Conservation (phyloP, 768 basidiomycete genomes). For the Rhizopogon vulgaris region DNA sequence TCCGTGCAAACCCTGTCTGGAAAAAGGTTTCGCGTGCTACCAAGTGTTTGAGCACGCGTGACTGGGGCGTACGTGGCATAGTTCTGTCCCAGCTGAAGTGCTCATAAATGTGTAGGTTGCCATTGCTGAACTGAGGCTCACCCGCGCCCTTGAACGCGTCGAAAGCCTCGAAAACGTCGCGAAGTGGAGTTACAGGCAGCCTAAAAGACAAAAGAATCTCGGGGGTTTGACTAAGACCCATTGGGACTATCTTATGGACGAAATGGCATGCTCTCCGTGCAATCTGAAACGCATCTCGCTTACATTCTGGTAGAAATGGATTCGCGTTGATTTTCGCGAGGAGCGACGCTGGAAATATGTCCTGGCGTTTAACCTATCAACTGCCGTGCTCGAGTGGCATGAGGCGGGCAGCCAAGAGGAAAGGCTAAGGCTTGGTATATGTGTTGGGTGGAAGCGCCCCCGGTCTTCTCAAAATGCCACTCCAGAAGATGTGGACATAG, state of each 20-base stretch:
- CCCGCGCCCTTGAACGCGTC: slow-evolving; percentile 78
- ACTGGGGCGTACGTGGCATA: slow-evolving; percentile 65
- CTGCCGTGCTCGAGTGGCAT: slow-evolving; percentile 86
- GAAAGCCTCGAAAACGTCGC: slow-evolving; percentile 75
- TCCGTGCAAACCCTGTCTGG: slow-evolving; percentile 73
- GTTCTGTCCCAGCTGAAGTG: neutral
- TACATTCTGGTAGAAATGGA: slow-evolving; percentile 73
- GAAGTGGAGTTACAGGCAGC: slow-evolving; percentile 90
- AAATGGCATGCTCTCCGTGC: slow-evolving; percentile 54
- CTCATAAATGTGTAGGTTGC: slow-evolving; percentile 49
- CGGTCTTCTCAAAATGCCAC: slow-evolving; percentile 31
- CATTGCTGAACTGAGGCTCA: slow-evolving; percentile 68
- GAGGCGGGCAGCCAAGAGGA: slow-evolving; percentile 58
- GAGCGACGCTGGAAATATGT: slow-evolving; percentile 91
- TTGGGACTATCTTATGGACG: slow-evolving; percentile 95
- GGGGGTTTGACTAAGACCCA: slow-evolving; percentile 75
- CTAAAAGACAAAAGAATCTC: slow-evolving; percentile 85
- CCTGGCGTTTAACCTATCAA: slow-evolving; percentile 76
- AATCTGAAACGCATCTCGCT: neutral
- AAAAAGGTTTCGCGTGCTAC: slow-evolving; percentile 61
- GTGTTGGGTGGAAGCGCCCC: slow-evolving; percentile 56
- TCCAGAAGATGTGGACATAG: slow-evolving; percentile 26
- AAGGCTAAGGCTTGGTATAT: slow-evolving; percentile 59
- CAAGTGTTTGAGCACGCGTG: slow-evolving; percentile 73
- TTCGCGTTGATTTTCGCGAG: slow-evolving; percentile 92